These are phyloP conservation scores for Pseudogymnoascus sp. DNA, from an alignment of 2,329 filamentous ascomycete genomes.

Conservation along the genomic window DNA sequence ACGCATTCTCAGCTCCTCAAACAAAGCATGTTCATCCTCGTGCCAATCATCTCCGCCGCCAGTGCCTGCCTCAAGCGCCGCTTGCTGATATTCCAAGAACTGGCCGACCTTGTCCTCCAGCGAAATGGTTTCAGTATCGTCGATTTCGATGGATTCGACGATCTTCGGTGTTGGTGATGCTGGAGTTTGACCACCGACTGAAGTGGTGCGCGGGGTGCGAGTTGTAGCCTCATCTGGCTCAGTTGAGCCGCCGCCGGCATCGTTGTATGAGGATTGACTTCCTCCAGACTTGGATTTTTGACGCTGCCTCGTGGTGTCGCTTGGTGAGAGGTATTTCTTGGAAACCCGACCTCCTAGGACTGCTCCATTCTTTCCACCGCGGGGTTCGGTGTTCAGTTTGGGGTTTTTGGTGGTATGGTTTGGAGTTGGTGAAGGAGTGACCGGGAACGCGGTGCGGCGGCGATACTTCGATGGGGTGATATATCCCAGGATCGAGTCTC, in stretches of 20 bases:
- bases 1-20: conserved; percentile 24
- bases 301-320: conserved; percentile 15
- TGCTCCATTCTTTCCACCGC: conserved; percentile 11
- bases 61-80: conserved; percentile 20
- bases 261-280: neutral
- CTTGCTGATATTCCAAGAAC: conserved; percentile 23
- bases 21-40: conserved; percentile 23
- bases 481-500: conserved; percentile 22
- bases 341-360: conserved; percentile 12
- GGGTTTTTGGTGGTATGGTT: conserved; percentile 13
- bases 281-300: neutral
- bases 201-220: conserved; percentile 8
- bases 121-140: conserved; percentile 8
- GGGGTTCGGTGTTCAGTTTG: neutral
- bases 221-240: neutral
- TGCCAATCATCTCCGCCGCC: conserved; percentile 21
- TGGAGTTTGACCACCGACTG: conserved; percentile 8
- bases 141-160: conserved; percentile 10
- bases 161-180: neutral
- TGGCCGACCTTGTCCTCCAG: conserved; percentile 21
- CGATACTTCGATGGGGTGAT: conserved; percentile 25
- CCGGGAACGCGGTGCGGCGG: conserved; percentile 20
- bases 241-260: conserved; percentile 11
- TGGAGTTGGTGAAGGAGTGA: neutral
- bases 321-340: conserved; percentile 16